Percentiles rank a stretch among this genome's conserved stretches.
phyloP scores from a whole-genome alignment of 805 yeast species.

The Saccharomycopsis babjevae region DNA sequence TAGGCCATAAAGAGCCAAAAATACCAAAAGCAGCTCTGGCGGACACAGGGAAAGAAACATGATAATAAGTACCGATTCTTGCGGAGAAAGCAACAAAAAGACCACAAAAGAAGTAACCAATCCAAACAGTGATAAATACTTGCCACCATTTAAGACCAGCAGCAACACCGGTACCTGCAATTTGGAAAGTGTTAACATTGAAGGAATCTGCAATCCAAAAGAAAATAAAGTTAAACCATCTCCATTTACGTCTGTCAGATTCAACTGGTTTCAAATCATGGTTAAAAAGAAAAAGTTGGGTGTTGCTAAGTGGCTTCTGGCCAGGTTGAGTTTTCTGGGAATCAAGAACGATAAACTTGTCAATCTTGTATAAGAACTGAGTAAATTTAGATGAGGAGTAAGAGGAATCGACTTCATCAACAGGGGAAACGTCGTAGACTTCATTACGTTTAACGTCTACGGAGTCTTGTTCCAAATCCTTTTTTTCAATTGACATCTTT shows the following conservation, averaged over 20 bases:
- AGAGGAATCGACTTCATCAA: background rate
- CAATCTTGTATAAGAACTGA: background rate
- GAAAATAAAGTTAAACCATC: conserved; percentile 68
- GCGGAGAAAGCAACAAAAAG: conserved; percentile 61
- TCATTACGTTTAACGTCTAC: background rate
- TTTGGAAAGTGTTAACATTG: conserved; percentile 85
- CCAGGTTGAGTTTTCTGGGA: background rate
- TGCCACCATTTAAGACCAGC: conserved; percentile 86
- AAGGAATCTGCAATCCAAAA: conserved; percentile 89
- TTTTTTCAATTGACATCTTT: background rate
- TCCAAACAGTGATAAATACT: conserved; percentile 81
- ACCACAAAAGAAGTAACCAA: conserved; percentile 68
- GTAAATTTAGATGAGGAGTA: background rate
- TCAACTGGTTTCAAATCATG: conserved; percentile 76
- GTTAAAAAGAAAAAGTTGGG: conserved; percentile 62
- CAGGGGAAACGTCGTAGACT: background rate
- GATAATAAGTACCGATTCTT: conserved; percentile 72
- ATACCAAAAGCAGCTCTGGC: conserved; percentile 79
- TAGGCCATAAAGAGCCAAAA: conserved; percentile 82
- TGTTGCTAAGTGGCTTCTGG: conserved; percentile 32
- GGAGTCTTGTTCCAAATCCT: background rate
- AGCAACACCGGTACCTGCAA: conserved; percentile 75
- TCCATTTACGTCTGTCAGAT: conserved; percentile 66
- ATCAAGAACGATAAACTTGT: background rate
- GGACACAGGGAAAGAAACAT: conserved; percentile 76